These are phyloP conservation scores for Chaetoscypha palmicola DNA, from an alignment of 2,329 filamentous ascomycete genomes.

Conservation along the genomic window DNA sequence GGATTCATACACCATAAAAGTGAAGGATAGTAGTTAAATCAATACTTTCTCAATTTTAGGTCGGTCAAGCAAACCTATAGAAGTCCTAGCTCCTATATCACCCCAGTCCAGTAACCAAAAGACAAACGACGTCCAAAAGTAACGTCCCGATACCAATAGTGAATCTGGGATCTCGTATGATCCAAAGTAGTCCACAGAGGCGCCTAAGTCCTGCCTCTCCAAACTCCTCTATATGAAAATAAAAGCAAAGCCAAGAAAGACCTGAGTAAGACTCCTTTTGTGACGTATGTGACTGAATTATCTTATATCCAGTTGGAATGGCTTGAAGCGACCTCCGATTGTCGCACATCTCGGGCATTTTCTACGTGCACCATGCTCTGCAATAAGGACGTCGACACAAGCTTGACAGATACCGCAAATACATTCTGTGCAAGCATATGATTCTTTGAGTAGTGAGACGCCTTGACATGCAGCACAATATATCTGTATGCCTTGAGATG, in stretches of 20 bases:
- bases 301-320: slow-evolving; percentile 76
- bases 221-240: slow-evolving; percentile 11
- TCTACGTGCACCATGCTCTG: slow-evolving; percentile 66
- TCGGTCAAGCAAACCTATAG: no score
- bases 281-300: slow-evolving; percentile 32
- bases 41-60: no score
- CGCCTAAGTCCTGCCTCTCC: neutral
- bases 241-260: slow-evolving; percentile 1
- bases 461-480: slow-evolving; percentile 86
- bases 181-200: neutral
- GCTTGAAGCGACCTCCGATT: slow-evolving; percentile 74
- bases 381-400: slow-evolving; percentile 75
- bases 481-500: slow-evolving; percentile 73
- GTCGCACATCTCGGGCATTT: slow-evolving; percentile 76
- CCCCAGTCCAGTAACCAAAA: no score
- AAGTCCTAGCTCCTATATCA: no score
- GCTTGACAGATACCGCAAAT: slow-evolving; percentile 87
- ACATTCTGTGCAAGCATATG: slow-evolving; percentile 92
- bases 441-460: slow-evolving; percentile 69
- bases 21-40: no score
- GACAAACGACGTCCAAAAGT: no score
- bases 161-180: neutral
- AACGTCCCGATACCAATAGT: no score
- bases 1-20: no score
- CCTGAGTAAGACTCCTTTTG: neutral